A percentile compares a stretch with the other conserved stretches of the same genome.
Conservation (phyloP, 495 filamentous ascomycete genomes). For the Bacidia rubella region DNA sequence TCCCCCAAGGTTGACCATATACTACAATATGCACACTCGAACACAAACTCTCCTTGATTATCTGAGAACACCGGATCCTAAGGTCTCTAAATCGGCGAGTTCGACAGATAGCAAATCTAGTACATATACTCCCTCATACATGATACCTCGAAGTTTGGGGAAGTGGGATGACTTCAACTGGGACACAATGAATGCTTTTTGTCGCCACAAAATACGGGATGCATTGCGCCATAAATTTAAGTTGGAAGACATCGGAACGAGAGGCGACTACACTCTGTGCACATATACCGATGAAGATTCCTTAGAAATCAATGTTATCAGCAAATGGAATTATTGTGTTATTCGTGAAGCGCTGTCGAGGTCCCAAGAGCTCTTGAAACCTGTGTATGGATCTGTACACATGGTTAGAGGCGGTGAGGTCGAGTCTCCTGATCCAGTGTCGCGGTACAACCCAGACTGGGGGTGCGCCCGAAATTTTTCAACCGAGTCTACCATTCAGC, state of each 20-base stretch:
- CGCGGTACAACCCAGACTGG: conserved; percentile 2
- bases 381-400: background rate
- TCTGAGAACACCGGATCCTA: too few species aligned
- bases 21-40: too few species aligned
- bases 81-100: too few species aligned
- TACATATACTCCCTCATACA: background rate
- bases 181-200: background rate
- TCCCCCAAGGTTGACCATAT: too few species aligned
- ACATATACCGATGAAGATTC: conserved; percentile 8
- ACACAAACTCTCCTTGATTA: too few species aligned
- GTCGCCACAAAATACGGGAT: background rate
- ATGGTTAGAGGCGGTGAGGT: conserved; percentile 12
- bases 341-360: conserved; percentile 5
- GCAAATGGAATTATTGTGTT: conserved; percentile 7
- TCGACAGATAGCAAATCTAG: background rate
- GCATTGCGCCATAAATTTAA: background rate
- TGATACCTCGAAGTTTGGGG: background rate
- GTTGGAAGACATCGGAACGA: background rate
- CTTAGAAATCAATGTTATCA: conserved; percentile 6
- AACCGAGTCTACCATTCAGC: background rate
- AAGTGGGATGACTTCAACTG: background rate
- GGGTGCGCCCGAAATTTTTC: background rate
- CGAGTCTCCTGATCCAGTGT: background rate
- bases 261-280: background rate
- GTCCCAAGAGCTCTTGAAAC: background rate